These are phyloP conservation scores for Neurospora sp. DNA, from an alignment of 2,329 filamentous ascomycete species.

Conservation along the genomic window DNA sequence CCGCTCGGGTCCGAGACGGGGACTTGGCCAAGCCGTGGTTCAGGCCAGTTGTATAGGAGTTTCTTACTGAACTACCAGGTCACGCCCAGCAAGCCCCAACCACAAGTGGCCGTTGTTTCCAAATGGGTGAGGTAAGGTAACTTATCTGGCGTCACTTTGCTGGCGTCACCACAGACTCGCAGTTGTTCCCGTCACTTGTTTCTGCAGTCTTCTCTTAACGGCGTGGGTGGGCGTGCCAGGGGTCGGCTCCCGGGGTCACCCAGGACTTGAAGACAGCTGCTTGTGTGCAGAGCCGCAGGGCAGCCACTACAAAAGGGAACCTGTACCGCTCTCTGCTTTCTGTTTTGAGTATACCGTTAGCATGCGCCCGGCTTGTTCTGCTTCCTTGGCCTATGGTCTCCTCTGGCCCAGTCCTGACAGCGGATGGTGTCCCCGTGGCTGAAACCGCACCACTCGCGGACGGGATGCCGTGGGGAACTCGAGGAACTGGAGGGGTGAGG, in stretches of 20 bases:
- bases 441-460: not conserved
- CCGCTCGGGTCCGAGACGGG: conserved; percentile 17
- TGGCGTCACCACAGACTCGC: not conserved
- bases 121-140: not conserved
- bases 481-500: not conserved
- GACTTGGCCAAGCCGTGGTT: not conserved
- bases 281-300: not conserved
- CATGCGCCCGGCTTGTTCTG: not conserved
- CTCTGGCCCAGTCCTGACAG: not conserved
- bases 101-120: not conserved
- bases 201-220: not conserved
- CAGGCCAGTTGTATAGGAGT: not conserved
- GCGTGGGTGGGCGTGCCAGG: not conserved
- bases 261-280: not conserved
- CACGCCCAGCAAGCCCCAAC: not conserved
- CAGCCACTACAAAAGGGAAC: not conserved
- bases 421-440: not conserved
- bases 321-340: not conserved
- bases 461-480: not conserved
- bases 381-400: not conserved
- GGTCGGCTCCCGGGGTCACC: not conserved
- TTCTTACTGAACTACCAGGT: not conserved
- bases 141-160: not conserved
- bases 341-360: not conserved
- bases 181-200: not conserved